Evolutionary conservation across 768 basidiomycete genomes (phyloP).

Genomic region (Lepiota brunneoincarnata): DNA sequence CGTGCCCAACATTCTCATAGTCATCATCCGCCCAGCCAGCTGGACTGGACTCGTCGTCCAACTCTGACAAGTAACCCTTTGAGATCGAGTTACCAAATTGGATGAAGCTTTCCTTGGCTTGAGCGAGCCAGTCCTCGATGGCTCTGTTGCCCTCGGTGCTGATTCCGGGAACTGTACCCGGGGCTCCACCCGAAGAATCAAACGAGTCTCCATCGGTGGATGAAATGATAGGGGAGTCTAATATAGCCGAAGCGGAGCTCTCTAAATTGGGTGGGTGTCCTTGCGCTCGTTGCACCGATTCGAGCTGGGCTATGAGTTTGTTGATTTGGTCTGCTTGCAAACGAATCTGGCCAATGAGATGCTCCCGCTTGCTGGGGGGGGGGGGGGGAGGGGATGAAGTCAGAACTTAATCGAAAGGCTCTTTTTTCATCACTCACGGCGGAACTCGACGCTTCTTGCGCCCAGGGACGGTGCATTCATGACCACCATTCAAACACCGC

Average conservation of each 20-base stretch:
- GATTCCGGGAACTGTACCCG: constrained; percentile 10
- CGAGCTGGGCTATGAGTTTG: constrained; percentile 68
- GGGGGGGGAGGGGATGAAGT: not conserved
- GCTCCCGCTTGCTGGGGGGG: constrained; percentile 66
- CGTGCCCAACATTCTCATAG: constrained; percentile 31
- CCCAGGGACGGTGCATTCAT: constrained; percentile 81
- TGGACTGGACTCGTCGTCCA: constrained; percentile 43
- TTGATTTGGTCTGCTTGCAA: constrained; percentile 72
- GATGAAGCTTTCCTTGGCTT: constrained; percentile 65
- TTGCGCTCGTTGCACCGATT: constrained; percentile 26
- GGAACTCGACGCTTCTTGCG: constrained; percentile 77
- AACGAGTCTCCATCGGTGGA: constrained; percentile 30
- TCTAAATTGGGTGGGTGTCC: constrained; percentile 19
- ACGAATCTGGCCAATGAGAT: constrained; percentile 73
- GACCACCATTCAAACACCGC: constrained; percentile 66
- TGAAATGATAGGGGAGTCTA: constrained; percentile 37
- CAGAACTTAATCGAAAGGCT: too few species aligned
- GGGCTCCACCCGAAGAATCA: constrained; percentile 24
- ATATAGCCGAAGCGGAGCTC: constrained; percentile 23
- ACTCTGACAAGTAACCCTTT: constrained; percentile 40
- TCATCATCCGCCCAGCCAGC: constrained; percentile 38
- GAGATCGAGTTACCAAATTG: constrained; percentile 59
- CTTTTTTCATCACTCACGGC: constrained; percentile 48
- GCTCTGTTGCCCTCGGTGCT: constrained; percentile 39
- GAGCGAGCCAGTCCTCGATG: constrained; percentile 75